These are phyloP conservation scores for Dryas drummondii DNA, from an alignment of 306 rosid species.

Conservation along the genomic window DNA sequence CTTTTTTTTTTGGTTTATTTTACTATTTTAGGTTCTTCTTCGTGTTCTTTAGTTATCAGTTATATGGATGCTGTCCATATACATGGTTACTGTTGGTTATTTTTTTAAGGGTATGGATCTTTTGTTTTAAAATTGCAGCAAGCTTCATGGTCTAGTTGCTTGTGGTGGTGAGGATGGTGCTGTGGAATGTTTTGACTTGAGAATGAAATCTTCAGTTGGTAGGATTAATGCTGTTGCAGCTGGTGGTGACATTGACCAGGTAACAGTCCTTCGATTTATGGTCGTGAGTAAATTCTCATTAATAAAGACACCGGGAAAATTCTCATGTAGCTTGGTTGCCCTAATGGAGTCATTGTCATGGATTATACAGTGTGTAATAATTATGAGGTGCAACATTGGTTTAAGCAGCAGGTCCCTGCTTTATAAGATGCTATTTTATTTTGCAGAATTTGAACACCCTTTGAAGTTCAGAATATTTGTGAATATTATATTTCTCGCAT, in stretches of 20 bases:
- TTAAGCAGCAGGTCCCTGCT: too few relatives aligned
- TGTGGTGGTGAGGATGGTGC: slow-evolving; percentile 98
- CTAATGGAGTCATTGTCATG: background rate
- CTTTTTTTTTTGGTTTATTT: background rate
- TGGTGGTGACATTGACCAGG: slow-evolving; percentile 73
- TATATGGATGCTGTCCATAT: background rate
- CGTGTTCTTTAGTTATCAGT: slow-evolving; percentile 25
- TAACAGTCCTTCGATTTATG: slow-evolving; percentile 29
- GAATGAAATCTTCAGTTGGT: slow-evolving; percentile 79
- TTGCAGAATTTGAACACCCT: too few relatives aligned
- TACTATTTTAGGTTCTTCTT: slow-evolving; percentile 26
- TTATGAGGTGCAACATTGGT: background rate
- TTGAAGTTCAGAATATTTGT: too few relatives aligned
- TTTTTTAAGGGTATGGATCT: slow-evolving; percentile 22
- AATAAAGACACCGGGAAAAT: background rate
- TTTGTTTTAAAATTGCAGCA: slow-evolving; percentile 54
- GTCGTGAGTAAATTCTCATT: background rate
- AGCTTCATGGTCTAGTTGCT: slow-evolving; percentile 86
- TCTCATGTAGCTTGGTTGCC: background rate
- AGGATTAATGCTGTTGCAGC: slow-evolving; percentile 83
- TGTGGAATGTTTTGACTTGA: slow-evolving; percentile 87
- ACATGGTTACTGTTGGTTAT: slow-evolving; percentile 6
- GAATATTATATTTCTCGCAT: too few relatives aligned
- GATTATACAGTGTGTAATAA: background rate
- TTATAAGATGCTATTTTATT: too few relatives aligned